Conservation (phyloP, 1,139 yeast genomes). For the Lodderomyces pseudojiufengensis region DNA sequence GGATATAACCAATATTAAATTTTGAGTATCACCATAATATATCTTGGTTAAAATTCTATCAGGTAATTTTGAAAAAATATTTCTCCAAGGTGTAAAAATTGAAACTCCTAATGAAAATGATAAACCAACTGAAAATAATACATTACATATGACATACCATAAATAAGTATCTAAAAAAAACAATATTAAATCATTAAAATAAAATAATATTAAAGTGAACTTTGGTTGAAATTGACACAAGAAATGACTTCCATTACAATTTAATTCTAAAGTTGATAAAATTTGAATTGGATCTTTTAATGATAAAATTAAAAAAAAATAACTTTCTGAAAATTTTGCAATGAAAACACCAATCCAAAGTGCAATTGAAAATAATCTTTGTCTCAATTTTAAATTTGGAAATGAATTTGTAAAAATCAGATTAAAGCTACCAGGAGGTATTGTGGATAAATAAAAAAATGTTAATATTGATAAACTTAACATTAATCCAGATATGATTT, state of each 20-base stretch:
- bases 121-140: conserved; percentile 64
- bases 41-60: conserved; percentile 67
- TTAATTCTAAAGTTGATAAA: conserved; percentile 54
- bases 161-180: conserved; percentile 83
- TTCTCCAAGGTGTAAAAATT: conserved; percentile 83
- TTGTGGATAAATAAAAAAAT: conserved; percentile 54
- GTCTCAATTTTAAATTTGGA: conserved; percentile 49
- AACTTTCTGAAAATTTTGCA: conserved; percentile 77
- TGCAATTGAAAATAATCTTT: conserved; percentile 53
- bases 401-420: conserved; percentile 42
- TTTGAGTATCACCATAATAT: conserved; percentile 44
- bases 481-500: conserved; percentile 53
- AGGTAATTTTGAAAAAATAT: conserved; percentile 70
- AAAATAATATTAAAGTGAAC: conserved; percentile 52
- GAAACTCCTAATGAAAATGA: conserved; percentile 77
- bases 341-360: conserved; percentile 68
- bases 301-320: conserved; percentile 74
- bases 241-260: conserved; percentile 53
- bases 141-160: conserved; percentile 84
- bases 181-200: conserved; percentile 63
- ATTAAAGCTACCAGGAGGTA: conserved; percentile 31
- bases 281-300: conserved; percentile 75
- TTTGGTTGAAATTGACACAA: conserved; percentile 62
- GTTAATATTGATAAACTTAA: conserved; percentile 59
- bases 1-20: conserved; percentile 44